phyloP scores from a whole-genome alignment of 2,329 filamentous ascomycete genomes.

The Nannizzia gypsea region DNA sequence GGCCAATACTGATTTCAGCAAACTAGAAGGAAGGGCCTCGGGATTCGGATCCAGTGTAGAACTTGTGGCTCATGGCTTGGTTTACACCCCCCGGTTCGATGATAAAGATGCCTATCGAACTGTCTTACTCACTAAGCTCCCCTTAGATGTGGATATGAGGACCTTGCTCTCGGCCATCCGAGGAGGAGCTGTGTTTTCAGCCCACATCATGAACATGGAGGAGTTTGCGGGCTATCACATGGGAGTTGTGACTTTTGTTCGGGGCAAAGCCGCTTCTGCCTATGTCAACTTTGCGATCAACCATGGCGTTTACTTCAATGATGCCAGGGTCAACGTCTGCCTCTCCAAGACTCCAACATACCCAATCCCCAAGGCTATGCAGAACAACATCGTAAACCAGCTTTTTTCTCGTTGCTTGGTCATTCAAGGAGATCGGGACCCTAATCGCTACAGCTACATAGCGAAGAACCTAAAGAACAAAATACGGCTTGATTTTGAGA shows the following conservation, averaged over 20 bases:
- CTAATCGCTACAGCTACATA: slow-evolving; percentile 9
- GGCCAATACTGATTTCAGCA: not conserved
- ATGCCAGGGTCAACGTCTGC: slow-evolving; percentile 15
- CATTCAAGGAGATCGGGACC: slow-evolving; percentile 12
- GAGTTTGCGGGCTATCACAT: slow-evolving; percentile 22
- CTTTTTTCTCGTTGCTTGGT: slow-evolving; percentile 21
- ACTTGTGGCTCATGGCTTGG: slow-evolving; percentile 20
- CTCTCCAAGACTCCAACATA: slow-evolving; percentile 23
- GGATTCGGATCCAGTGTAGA: not conserved
- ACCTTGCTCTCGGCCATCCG: slow-evolving; percentile 18
- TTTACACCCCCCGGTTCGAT: slow-evolving; percentile 18
- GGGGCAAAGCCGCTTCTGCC: slow-evolving; percentile 17
- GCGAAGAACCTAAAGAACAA: slow-evolving; percentile 7
- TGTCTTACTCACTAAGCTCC: slow-evolving; percentile 21
- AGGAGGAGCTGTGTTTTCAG: slow-evolving; percentile 21
- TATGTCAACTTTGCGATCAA: slow-evolving; percentile 16
- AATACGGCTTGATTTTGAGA: slow-evolving; percentile 11
- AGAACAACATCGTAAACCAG: slow-evolving; percentile 15
- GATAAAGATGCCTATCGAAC: slow-evolving; percentile 23
- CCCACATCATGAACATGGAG: slow-evolving; percentile 21
- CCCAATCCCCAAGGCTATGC: slow-evolving; percentile 19
- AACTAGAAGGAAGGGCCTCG: not conserved
- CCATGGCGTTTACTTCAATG: slow-evolving; percentile 16
- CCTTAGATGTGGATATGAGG: slow-evolving; percentile 16
- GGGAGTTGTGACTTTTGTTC: slow-evolving; percentile 22